Base-by-base conservation (phyloP, 2,329 filamentous ascomycete genomes). In the Parascedosporium putredinis region DNA sequence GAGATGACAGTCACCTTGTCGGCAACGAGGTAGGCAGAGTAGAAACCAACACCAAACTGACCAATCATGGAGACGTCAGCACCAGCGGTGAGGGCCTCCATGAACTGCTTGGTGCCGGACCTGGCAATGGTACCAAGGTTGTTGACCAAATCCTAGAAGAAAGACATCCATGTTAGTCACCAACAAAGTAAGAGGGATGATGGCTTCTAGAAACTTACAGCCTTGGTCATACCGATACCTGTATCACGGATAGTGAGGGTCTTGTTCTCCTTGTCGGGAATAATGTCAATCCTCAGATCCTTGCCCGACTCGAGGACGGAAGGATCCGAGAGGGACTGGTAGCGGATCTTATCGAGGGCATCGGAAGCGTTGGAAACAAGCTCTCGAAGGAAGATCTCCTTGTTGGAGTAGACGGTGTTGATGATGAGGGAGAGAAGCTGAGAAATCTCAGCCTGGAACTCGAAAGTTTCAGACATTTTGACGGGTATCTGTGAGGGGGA, bases 391-490 rank as follows among this genome's bases (percentile, higher is more conserved):
- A 98, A 98, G 70, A 98, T 97, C 77, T 97, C 93, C 82, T 98
- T 98, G 86, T 98, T 98, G 63, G 90, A 96, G 82, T 97, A 98
- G 78, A 98, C 93, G 60, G 93, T 97, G 87, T 98, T 98, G 83
- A 98, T 98, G 76, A 98, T 98, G 70, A 98, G 87, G 62, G 85
- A 89, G 69, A 98, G 86, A 60, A 98, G 88, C 88, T 98, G 93
- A 86, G 91, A 97, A 70, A 98, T 98, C 87, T 98, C 93, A 86
- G 93, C 93, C 86, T 98, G 93, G 80, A 97, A 98, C 86, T 97
- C 91, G 78, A 98, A 98, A 62, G 90, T 96, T 79, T 97, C 90
- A 72, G 88, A 51, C 54, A 55, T 55, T 31, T 51, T 58, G 53
- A 44, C 53, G 46, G 43, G 36, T 40, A 40, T 40, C 40, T 47